Conservation (phyloP, 2,329 filamentous ascomycete genomes). For the Neofusicoccum umdonicola region DNA sequence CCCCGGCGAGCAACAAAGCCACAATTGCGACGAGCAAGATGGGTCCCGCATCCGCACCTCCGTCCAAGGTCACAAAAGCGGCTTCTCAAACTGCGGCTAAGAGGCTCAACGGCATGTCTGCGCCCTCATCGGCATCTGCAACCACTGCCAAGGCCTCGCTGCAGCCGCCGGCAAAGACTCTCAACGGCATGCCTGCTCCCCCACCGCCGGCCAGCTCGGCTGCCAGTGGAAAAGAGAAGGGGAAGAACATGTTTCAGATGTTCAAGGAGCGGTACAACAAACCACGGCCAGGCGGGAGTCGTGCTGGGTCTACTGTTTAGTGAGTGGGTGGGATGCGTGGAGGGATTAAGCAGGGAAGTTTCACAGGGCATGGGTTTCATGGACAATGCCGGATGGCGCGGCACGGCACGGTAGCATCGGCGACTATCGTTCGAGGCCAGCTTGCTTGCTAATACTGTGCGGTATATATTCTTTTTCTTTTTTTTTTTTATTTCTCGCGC, state of each 20-base stretch:
- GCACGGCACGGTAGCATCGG: no score
- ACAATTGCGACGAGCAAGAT: no score
- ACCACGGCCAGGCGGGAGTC: not conserved
- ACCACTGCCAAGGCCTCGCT: not conserved
- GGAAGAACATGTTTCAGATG: conserved; percentile 8
- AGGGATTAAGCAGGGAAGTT: no score
- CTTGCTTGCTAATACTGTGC: no score
- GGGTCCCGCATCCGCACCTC: not conserved
- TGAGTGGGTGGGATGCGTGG: no score
- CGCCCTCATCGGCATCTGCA: not conserved
- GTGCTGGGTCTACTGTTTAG: not conserved
- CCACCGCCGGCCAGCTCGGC: not conserved
- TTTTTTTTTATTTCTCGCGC: no score
- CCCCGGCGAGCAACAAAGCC: not conserved
- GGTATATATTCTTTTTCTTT: no score
- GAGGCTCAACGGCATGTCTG: not conserved
- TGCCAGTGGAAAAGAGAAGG: not conserved
- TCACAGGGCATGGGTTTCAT: no score
- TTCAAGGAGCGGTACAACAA: not conserved
- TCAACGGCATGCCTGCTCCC: not conserved
- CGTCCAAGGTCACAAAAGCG: not conserved
- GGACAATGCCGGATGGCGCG: no score
- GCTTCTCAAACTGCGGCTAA: not conserved
- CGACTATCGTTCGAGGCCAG: no score
- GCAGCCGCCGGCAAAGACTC: not conserved